These are phyloP conservation scores for Castanospermum australe DNA, from an alignment of 306 rosid genomes.

Conservation along the genomic window DNA sequence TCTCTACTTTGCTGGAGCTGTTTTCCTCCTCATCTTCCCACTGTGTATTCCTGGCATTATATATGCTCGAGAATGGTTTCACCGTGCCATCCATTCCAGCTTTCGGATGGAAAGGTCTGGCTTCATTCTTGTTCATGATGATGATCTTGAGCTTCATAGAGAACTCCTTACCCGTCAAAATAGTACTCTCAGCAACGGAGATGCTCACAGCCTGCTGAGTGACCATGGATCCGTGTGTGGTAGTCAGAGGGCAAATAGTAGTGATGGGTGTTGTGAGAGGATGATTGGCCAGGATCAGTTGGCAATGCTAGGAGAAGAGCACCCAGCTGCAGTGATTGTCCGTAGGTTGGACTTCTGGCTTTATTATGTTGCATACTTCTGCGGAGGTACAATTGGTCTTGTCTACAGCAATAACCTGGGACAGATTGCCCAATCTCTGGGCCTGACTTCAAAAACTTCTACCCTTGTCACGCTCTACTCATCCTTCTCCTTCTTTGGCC, in stretches of 20 bases:
- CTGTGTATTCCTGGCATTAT: conserved; percentile 72
- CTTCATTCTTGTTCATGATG: conserved; percentile 74
- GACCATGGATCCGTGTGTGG: conserved; percentile 22
- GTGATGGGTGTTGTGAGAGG: conserved; percentile 41
- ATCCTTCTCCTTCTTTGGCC: conserved; percentile 92
- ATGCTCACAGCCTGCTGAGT: conserved; percentile 9
- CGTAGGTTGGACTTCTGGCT: conserved; percentile 85
- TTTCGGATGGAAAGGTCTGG: conserved; percentile 52
- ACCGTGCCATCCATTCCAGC: conserved; percentile 46
- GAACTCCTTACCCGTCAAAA: conserved; percentile 60
- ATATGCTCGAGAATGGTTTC: conserved; percentile 76
- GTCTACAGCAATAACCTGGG: conserved; percentile 96
- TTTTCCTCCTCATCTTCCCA: conserved; percentile 65
- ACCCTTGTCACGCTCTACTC: conserved; percentile 82
- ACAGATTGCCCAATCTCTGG: conserved; percentile 91
- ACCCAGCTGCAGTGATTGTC: conserved; percentile 53
- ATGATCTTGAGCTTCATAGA: conserved; percentile 91
- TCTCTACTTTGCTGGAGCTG: conserved; percentile 64
- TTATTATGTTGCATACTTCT: conserved; percentile 77
- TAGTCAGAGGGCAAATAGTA: conserved; percentile 24
- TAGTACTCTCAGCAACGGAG: conserved; percentile 40
- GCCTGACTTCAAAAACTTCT: conserved; percentile 50
- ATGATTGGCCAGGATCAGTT: conserved; percentile 55
- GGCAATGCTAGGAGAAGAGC: conserved; percentile 86
- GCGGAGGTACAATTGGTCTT: conserved; percentile 96